phyloP scores from a whole-genome alignment of 2,329 filamentous ascomycete genomes.

The Ophiostoma sp. region DNA sequence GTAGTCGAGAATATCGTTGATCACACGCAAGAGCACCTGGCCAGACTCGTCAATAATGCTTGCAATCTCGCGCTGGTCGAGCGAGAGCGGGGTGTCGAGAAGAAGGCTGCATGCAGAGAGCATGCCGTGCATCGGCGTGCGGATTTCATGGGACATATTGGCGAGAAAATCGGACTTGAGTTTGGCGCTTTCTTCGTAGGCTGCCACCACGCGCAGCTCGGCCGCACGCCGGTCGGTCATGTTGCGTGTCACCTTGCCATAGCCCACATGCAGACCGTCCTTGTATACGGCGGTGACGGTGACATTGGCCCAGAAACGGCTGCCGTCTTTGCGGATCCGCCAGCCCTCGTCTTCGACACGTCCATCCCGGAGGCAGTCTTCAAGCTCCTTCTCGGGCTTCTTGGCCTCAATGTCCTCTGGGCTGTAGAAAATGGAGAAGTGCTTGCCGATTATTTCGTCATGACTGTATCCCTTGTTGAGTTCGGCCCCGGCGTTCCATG shows the following conservation, averaged over 20 bases:
- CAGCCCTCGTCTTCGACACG: slow-evolving; percentile 56
- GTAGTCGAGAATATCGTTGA: slow-evolving; percentile 63
- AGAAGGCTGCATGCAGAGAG: slow-evolving; percentile 55
- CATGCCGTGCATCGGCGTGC: slow-evolving; percentile 61
- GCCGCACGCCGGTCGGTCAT: slow-evolving; percentile 51
- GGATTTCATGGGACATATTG: slow-evolving; percentile 61
- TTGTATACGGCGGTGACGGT: slow-evolving; percentile 53
- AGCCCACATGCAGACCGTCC: slow-evolving; percentile 49
- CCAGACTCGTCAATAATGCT: slow-evolving; percentile 56
- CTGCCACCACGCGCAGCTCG: slow-evolving; percentile 50
- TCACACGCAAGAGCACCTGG: slow-evolving; percentile 53
- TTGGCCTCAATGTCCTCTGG: slow-evolving; percentile 44
- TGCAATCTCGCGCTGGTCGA: slow-evolving; percentile 52
- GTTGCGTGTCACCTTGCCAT: slow-evolving; percentile 55
- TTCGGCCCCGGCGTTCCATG: slow-evolving; percentile 54
- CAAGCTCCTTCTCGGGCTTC: slow-evolving; percentile 50
- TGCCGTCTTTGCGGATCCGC: slow-evolving; percentile 55
- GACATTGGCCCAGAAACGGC: slow-evolving; percentile 56
- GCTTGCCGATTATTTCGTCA: slow-evolving; percentile 52
- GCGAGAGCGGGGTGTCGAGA: slow-evolving; percentile 47
- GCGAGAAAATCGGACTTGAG: slow-evolving; percentile 58
- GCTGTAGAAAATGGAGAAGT: slow-evolving; percentile 55
- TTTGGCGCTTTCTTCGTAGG: slow-evolving; percentile 58
- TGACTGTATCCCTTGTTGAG: slow-evolving; percentile 51
- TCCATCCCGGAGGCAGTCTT: slow-evolving; percentile 49